These are phyloP conservation scores for Monosporascus sp. DNA, from an alignment of 2,329 filamentous ascomycete species.

Conservation along the genomic window DNA sequence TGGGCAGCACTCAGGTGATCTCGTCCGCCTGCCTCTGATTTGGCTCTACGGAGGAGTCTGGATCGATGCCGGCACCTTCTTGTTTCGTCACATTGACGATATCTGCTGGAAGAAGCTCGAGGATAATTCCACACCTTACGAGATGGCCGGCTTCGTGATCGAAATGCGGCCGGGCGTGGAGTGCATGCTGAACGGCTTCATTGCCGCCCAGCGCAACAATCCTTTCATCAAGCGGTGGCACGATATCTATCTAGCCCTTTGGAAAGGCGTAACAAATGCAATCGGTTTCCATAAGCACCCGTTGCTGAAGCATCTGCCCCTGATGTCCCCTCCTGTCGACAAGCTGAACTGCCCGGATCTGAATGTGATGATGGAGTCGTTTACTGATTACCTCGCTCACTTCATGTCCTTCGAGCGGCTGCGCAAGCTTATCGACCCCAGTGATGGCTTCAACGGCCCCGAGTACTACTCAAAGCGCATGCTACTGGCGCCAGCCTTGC, in stretches of 20 bases:
- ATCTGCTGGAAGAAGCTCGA: constrained; percentile 37
- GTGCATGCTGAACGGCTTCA: constrained; percentile 35
- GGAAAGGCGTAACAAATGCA: constrained; percentile 27
- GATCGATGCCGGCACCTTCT: constrained; percentile 36
- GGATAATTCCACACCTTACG: constrained; percentile 28
- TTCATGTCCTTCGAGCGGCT: constrained; percentile 25
- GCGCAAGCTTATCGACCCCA: constrained; percentile 28
- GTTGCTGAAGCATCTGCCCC: constrained; percentile 21
- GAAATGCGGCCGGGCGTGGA: constrained; percentile 20
- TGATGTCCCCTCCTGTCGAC: constrained; percentile 17
- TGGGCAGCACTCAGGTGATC: constrained; percentile 40
- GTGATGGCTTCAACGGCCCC: constrained; percentile 28
- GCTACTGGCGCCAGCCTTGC: constrained; percentile 24
- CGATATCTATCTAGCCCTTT: constrained; percentile 29
- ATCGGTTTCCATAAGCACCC: constrained; percentile 28
- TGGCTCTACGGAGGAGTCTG: constrained; percentile 37
- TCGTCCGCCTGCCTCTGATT: constrained; percentile 37
- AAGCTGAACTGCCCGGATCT: constrained; percentile 17
- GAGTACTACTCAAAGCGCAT: constrained; percentile 28
- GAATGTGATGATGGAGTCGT: constrained; percentile 17
- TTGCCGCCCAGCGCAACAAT: constrained; percentile 35
- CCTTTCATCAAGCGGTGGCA: constrained; percentile 39
- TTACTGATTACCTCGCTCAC: constrained; percentile 27
- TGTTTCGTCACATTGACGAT: constrained; percentile 34
- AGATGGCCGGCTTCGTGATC: constrained; percentile 25